Percentiles rank a stretch among this genome's conserved stretches.
Conservation (phyloP, 306 rosid species). For the Malus fusca region DNA sequence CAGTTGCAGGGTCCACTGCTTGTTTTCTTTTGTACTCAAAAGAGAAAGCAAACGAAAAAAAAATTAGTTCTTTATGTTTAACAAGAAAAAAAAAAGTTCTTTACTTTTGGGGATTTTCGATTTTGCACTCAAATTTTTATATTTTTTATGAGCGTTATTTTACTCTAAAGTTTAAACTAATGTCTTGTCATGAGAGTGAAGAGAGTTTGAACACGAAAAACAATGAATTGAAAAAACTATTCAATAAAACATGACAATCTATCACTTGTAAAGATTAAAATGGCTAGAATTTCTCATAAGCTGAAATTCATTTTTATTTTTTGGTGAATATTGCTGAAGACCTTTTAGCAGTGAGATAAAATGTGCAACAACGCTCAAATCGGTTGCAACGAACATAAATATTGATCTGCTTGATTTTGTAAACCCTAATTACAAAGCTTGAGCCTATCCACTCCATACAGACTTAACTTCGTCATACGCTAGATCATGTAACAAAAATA, state of each 20-base stretch:
- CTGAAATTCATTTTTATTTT: no score
- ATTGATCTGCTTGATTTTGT: neutral
- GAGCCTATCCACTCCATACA: neutral
- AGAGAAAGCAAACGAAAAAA: neutral
- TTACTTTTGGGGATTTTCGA: no score
- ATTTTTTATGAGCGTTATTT: no score
- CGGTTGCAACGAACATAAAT: neutral
- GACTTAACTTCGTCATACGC: no score
- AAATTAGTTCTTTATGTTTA: neutral
- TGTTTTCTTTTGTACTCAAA: neutral
- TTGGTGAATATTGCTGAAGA: no score
- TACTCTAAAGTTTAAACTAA: no score
- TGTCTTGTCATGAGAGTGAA: no score
- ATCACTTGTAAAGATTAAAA: no score
- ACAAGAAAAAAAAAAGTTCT: neutral
- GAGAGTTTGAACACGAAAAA: no score
- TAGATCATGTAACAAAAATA: neutral
- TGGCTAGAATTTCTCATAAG: no score
- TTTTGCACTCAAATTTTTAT: no score
- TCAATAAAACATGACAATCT: rapidly evolving
- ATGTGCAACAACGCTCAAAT: neutral
- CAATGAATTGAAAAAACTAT: no score
- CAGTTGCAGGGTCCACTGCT: neutral
- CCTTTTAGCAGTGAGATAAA: neutral
- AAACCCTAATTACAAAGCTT: neutral